Evolutionary conservation across 78 protist genomes (phyloP).

Genomic region (Emiliania huxleyi): DNA sequence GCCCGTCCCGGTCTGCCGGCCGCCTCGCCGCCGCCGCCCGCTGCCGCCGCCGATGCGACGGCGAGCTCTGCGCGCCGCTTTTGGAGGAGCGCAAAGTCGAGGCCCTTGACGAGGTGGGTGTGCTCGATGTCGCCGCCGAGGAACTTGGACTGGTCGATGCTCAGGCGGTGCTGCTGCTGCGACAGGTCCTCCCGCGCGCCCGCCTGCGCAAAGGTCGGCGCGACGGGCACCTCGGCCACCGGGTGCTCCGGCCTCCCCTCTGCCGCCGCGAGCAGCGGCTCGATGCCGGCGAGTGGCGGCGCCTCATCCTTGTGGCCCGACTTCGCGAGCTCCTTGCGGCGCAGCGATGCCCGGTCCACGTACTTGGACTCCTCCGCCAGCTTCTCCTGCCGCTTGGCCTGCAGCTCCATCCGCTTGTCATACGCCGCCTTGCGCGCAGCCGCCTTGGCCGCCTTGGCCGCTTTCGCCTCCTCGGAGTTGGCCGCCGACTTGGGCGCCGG

Average conservation of each 20-base stretch:
- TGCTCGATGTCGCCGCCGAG: conserved; percentile 71
- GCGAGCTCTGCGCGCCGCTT: conserved; percentile 33
- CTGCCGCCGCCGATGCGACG: not conserved
- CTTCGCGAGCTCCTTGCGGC: not conserved
- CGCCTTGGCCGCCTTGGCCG: not conserved
- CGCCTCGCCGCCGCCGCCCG: not conserved
- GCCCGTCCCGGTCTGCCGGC: too few relatives aligned
- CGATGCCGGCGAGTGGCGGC: not conserved
- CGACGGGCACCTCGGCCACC: not conserved
- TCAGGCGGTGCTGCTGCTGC: not conserved
- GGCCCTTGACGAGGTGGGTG: conserved; percentile 77
- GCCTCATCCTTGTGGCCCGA: not conserved
- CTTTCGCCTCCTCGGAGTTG: not conserved
- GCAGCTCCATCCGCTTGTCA: not conserved
- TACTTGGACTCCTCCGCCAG: not conserved
- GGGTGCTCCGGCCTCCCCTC: not conserved
- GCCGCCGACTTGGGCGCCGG: not conserved
- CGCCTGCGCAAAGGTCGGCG: not conserved
- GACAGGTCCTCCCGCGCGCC: not conserved
- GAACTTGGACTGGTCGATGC: conserved; percentile 47
- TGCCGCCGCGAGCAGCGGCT: not conserved
- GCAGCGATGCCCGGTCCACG: conserved; percentile 49
- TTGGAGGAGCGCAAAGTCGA: conserved; percentile 69
- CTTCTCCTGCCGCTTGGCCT: not conserved
- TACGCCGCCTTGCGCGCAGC: not conserved